These are phyloP conservation scores for Aspergillus floridensis DNA, from an alignment of 2,329 filamentous ascomycete species.

Conservation along the genomic window DNA sequence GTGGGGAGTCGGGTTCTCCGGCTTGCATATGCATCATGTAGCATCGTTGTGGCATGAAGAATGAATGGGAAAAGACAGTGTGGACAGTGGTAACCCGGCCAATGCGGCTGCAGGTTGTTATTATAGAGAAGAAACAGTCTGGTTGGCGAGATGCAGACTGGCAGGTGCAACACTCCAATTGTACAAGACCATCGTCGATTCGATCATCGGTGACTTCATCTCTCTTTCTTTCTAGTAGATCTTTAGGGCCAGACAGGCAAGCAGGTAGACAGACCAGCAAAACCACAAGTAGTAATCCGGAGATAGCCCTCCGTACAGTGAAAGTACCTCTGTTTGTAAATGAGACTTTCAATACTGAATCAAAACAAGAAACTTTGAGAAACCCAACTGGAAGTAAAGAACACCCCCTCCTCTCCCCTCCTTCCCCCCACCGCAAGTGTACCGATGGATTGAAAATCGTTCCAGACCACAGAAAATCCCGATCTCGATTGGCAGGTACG, in stretches of 20 bases:
- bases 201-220: not conserved
- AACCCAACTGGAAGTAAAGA: not conserved
- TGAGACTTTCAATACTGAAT: not conserved
- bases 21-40: slow-evolving; percentile 1
- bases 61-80: not conserved
- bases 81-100: not conserved
- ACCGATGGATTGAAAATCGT: not conserved
- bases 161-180: slow-evolving; percentile 1
- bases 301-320: not conserved
- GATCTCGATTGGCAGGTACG: not conserved
- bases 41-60: not conserved
- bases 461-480: not conserved
- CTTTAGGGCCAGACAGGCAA: not conserved
- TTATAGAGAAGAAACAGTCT: not conserved
- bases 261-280: not conserved
- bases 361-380: not conserved
- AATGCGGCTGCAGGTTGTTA: not conserved
- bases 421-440: not conserved
- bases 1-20: not conserved
- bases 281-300: not conserved
- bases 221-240: not conserved
- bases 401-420: not conserved
- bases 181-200: not conserved
- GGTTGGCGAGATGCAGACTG: not conserved
- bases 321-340: slow-evolving; percentile 8